Evolutionary conservation across 306 rosid genomes (phyloP).

Genomic region (Pyrus betulifolia): DNA sequence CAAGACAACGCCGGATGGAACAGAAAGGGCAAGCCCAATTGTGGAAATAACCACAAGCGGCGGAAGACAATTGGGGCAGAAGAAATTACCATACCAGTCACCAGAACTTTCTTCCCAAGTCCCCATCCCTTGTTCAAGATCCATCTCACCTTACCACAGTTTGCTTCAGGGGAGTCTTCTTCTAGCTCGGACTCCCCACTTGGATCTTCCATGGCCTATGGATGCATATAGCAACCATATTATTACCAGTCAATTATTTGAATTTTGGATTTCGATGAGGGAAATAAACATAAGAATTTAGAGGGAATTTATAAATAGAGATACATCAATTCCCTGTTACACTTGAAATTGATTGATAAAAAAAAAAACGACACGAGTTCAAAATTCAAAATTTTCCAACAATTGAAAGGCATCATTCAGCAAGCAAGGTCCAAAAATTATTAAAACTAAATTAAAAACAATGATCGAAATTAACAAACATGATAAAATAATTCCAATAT

Average conservation of each 20-base stretch:
- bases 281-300: too few species aligned
- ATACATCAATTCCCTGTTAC: too few species aligned
- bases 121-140: constrained; percentile 27
- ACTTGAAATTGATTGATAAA: not conserved
- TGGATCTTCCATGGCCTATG: constrained; percentile 39
- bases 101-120: constrained; percentile 50
- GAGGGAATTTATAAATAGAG: too few species aligned
- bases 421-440: not conserved
- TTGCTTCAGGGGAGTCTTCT: constrained; percentile 13
- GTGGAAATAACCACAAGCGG: constrained; percentile 59
- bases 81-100: constrained; percentile 44
- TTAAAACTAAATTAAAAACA: not conserved
- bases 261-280: not conserved
- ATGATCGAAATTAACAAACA: not conserved
- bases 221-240: not conserved
- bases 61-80: constrained; percentile 66
- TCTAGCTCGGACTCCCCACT: constrained; percentile 35
- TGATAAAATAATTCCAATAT: not conserved
- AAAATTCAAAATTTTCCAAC: not conserved
- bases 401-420: not conserved
- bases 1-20: constrained; percentile 54
- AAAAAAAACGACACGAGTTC: not conserved
- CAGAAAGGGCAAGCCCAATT: constrained; percentile 53
- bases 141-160: constrained; percentile 24
- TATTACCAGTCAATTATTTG: not conserved